Percentiles rank a stretch among this genome's conserved stretches.
Evolutionary conservation across 495 filamentous ascomycete species (phyloP).

Genomic region (Haplographium delicatum): DNA sequence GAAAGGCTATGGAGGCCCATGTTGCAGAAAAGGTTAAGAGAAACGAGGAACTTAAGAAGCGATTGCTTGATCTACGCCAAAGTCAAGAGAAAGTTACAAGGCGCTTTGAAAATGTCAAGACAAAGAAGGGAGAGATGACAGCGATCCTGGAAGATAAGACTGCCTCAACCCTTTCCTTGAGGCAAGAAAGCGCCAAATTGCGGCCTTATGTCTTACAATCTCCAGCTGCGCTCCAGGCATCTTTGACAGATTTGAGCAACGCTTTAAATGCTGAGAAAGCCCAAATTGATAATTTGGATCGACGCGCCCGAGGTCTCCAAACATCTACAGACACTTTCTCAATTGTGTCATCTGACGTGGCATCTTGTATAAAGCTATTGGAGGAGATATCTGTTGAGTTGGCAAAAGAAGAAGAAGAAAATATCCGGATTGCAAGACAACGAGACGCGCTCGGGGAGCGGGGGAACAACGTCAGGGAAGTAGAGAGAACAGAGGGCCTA

Average conservation of each 20-base stretch:
- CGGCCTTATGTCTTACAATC: slow-evolving; percentile 87
- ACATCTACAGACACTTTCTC: slow-evolving; percentile 85
- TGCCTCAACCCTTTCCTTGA: slow-evolving; percentile 48
- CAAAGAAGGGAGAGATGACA: slow-evolving; percentile 66
- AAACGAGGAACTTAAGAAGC: slow-evolving; percentile 78
- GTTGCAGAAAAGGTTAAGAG: slow-evolving; percentile 75
- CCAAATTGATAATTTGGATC: slow-evolving; percentile 81
- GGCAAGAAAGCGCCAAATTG: slow-evolving; percentile 80
- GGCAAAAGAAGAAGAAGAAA: slow-evolving; percentile 84
- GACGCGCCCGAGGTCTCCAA: slow-evolving; percentile 80
- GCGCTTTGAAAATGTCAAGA: slow-evolving; percentile 68
- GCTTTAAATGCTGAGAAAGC: slow-evolving; percentile 69
- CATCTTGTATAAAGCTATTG: slow-evolving; percentile 78
- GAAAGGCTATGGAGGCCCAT: slow-evolving; percentile 69
- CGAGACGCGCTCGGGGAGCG: slow-evolving; percentile 82
- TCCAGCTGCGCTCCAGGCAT: slow-evolving; percentile 72
- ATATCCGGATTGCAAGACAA: slow-evolving; percentile 68
- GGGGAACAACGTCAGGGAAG: slow-evolving; percentile 82
- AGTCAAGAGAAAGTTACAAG: slow-evolving; percentile 75
- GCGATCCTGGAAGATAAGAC: slow-evolving; percentile 75
- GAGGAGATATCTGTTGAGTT: slow-evolving; percentile 82
- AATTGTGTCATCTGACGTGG: slow-evolving; percentile 76
- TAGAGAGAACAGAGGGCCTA: slow-evolving; percentile 79
- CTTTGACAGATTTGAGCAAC: slow-evolving; percentile 75
- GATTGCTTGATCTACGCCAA: slow-evolving; percentile 67